These are phyloP conservation scores for Cerrena zonata DNA, from an alignment of 1,284 basidiomycete species.

Conservation along the genomic window DNA sequence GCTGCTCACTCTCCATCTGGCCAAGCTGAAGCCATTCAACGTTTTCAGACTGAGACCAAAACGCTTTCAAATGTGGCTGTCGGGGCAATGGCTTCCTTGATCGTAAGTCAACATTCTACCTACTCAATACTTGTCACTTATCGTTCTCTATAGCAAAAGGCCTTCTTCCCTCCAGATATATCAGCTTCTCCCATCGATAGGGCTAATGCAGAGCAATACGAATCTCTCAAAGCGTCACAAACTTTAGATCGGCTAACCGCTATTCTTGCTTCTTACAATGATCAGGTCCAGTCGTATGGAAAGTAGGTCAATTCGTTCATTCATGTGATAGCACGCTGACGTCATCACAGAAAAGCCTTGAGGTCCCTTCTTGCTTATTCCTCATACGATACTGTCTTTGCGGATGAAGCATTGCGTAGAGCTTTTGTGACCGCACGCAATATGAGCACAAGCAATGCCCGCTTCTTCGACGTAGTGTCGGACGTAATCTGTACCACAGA, in stretches of 20 bases:
- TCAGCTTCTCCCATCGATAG: conserved; percentile 60
- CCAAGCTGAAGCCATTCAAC: conserved; percentile 52
- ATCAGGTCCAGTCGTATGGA: conserved; percentile 45
- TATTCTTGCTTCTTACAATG: conserved; percentile 57
- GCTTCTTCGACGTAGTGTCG: conserved; percentile 77
- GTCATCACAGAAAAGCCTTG: conserved; percentile 63
- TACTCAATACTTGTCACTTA: conserved; percentile 4
- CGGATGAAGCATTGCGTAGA: conserved; percentile 67
- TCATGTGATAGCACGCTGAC: conserved; percentile 13
- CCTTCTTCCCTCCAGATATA: conserved; percentile 61
- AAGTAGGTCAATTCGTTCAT: conserved; percentile 47
- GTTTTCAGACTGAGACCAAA: conserved; percentile 69
- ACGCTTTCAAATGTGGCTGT: conserved; percentile 73
- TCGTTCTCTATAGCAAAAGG: conserved; percentile 52
- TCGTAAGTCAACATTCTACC: conserved; percentile 47
- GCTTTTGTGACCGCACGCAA: conserved; percentile 62
- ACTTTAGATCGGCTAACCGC: conserved; percentile 63
- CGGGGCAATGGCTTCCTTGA: conserved; percentile 80
- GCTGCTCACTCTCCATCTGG: conserved; percentile 51
- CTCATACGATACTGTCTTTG: conserved; percentile 53
- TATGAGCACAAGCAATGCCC: conserved; percentile 48
- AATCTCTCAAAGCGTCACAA: conserved; percentile 45
- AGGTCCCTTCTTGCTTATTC: conserved; percentile 64
- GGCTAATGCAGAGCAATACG: conserved; percentile 37
- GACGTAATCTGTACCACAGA: conserved; percentile 63